Conservation (phyloP, 306 rosid species). For the Myrica gale region DNA sequence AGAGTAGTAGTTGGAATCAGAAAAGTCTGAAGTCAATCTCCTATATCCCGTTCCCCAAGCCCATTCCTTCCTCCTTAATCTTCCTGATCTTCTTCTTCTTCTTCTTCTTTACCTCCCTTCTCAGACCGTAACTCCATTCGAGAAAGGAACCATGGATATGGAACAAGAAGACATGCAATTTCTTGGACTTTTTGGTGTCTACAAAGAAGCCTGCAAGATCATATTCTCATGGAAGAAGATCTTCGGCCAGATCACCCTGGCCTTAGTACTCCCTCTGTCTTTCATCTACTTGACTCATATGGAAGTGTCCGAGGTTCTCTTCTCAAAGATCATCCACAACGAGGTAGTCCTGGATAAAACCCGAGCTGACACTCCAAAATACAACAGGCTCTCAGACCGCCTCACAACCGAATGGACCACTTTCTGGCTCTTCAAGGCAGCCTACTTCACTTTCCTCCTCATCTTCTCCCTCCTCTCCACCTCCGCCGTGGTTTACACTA, state of each 20-base stretch:
- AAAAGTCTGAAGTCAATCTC: too few species aligned
- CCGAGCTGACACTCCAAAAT: constrained; percentile 18
- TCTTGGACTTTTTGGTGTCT: constrained; percentile 48
- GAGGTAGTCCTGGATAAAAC: constrained; percentile 17
- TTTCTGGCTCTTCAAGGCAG: constrained; percentile 40
- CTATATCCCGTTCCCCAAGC: background rate
- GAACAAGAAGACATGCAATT: constrained; percentile 72
- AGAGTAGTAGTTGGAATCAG: too few species aligned
- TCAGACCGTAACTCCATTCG: constrained; percentile 5
- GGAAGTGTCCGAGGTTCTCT: constrained; percentile 47
- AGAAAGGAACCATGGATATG: constrained; percentile 47
- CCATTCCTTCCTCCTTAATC: background rate
- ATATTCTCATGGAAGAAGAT: constrained; percentile 45
- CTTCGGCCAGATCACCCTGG: constrained; percentile 55
- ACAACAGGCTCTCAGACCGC: constrained; percentile 30
- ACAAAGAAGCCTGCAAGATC: constrained; percentile 56
- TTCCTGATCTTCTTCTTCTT: background rate
- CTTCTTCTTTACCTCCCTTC: background rate
- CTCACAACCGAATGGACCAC: constrained; percentile 43
- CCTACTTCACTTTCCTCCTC: constrained; percentile 39
- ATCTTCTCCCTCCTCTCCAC: constrained; percentile 55
- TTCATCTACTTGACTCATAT: constrained; percentile 54
- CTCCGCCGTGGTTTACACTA: constrained; percentile 77
- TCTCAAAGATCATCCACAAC: constrained; percentile 26
- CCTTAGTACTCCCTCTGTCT: constrained; percentile 63